Base-by-base conservation (phyloP, 2,329 filamentous ascomycete species). In the Dactylellina haptotyla region DNA sequence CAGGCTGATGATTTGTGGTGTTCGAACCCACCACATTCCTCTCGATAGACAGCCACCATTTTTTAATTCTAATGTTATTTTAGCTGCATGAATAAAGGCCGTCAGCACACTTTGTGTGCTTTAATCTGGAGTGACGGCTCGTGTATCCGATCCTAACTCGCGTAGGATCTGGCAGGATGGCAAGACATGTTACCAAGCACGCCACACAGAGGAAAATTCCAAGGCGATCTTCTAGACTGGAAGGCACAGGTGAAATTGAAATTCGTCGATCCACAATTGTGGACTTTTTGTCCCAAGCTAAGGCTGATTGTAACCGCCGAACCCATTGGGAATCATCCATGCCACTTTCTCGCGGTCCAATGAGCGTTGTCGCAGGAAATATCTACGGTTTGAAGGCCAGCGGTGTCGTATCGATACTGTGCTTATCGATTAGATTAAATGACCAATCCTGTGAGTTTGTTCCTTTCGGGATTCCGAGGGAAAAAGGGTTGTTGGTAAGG, bases 361-460 rank as follows among this genome's bases (percentile, higher is more conserved):
- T 57, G n/a, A 51, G 58, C 43, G 53, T 53, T 53, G 53, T 18
- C 30, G 14, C 41, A 12, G n/a, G 30, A 10, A 30, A 26, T 32
- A 32, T 14, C 39, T 20, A 41, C 18, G 32, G 20, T 61, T n/a
- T 5, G 10, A 41, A 20, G 30, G 41, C 23, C 10, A 34, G 43
- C 12, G 28, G 6, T 8, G 28, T 39, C 53, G 14, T 25, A 45
- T 54, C 61, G 58, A 63, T 63, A n/a, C 23, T 43, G 25, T n/a
- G 37, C 58, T 64, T 72, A 72, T 72, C 67, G 67, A 72, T 72
- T 65, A 72, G 59, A 59, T 72, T 64, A 59, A 50, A 54, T 43
- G 9, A 41, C 12, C 53, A 23, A 26, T 8, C 53, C n/a, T 26
- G 5, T 14, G 5, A 26, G 4, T 26, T 18, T 43, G 18, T 41